phyloP scores from a whole-genome alignment of 1,284 basidiomycete species.

The Naganishia sp. region DNA sequence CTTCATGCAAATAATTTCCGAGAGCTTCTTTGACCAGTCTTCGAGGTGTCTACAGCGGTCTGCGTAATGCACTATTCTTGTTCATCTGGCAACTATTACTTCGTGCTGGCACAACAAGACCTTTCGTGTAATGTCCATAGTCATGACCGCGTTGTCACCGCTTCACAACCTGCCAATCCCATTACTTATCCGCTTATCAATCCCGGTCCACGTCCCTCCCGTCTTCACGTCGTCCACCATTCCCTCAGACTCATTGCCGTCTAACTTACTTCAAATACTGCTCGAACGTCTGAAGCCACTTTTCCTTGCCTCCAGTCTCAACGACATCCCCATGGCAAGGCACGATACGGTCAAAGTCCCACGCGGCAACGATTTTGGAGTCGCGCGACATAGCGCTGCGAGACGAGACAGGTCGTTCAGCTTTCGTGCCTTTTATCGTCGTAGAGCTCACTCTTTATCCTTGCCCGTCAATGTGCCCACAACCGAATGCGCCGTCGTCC shows the following conservation, averaged over 20 bases:
- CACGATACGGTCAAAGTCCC: conserved; percentile 88
- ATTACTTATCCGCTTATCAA: background rate
- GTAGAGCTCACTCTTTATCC: conserved; percentile 63
- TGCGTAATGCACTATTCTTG: no score
- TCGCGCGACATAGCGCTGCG: conserved; percentile 71
- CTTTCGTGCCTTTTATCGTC: background rate
- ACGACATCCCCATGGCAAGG: conserved; percentile 89
- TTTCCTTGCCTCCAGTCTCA: conserved; percentile 69
- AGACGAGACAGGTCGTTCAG: conserved; percentile 4
- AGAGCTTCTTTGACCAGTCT: no score
- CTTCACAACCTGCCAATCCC: background rate
- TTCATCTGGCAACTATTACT: no score
- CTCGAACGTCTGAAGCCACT: conserved; percentile 61
- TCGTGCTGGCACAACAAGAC: no score
- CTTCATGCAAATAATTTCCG: no score
- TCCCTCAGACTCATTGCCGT: background rate
- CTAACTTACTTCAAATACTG: conserved; percentile 37
- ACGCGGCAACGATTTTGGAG: conserved; percentile 68
- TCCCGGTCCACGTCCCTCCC: background rate
- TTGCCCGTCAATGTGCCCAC: conserved; percentile 60
- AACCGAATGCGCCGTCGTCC: conserved; percentile 62
- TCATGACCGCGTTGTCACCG: no score
- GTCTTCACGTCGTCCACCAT: background rate
- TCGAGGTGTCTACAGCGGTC: no score
- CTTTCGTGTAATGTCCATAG: no score